A percentile compares a stretch with the other conserved stretches of the same genome.
phyloP scores from a whole-genome alignment of 768 basidiomycete species.

The Boletus rex-veris region DNA sequence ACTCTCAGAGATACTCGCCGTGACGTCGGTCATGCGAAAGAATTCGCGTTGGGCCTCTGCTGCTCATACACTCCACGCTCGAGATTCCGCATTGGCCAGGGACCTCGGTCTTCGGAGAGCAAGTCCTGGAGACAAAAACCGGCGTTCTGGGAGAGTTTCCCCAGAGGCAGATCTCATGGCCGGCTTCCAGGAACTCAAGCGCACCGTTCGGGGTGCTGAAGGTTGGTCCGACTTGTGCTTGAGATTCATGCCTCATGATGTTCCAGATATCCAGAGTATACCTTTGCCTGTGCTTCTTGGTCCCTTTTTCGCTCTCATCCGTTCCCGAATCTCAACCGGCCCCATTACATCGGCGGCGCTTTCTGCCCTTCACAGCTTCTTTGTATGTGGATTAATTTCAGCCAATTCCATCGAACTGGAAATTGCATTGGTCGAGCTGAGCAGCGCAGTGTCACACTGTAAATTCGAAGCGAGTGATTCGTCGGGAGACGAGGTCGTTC shows the following conservation, averaged over 20 bases:
- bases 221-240: slow-evolving; percentile 39
- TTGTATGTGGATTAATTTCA: slow-evolving; percentile 71
- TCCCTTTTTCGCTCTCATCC: slow-evolving; percentile 91
- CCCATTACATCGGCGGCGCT: slow-evolving; percentile 96
- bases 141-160: slow-evolving; percentile 47
- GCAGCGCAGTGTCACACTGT: slow-evolving; percentile 89
- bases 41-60: slow-evolving; percentile 94
- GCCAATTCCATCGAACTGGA: slow-evolving; percentile 54
- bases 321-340: slow-evolving; percentile 91
- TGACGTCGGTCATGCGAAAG: slow-evolving; percentile 94
- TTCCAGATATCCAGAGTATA: slow-evolving; percentile 55
- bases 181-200: slow-evolving; percentile 84
- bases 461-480: slow-evolving; percentile 98
- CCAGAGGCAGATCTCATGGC: slow-evolving; percentile 84
- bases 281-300: slow-evolving; percentile 64
- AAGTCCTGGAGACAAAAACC: slow-evolving; percentile 41
- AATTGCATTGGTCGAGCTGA: slow-evolving; percentile 73
- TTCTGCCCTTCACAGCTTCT: slow-evolving; percentile 83
- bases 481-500: slow-evolving; percentile 95
- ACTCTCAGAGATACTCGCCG: slow-evolving; percentile 84
- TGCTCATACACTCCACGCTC: slow-evolving; percentile 55
- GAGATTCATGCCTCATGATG: slow-evolving; percentile 14
- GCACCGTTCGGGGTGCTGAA: slow-evolving; percentile 64
- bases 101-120: slow-evolving; percentile 72
- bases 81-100: slow-evolving; percentile 67